A percentile compares a stretch with the other conserved stretches of the same genome.
These are phyloP conservation scores for Boletus fagicola DNA, from an alignment of 768 basidiomycete species.

Conservation along the genomic window DNA sequence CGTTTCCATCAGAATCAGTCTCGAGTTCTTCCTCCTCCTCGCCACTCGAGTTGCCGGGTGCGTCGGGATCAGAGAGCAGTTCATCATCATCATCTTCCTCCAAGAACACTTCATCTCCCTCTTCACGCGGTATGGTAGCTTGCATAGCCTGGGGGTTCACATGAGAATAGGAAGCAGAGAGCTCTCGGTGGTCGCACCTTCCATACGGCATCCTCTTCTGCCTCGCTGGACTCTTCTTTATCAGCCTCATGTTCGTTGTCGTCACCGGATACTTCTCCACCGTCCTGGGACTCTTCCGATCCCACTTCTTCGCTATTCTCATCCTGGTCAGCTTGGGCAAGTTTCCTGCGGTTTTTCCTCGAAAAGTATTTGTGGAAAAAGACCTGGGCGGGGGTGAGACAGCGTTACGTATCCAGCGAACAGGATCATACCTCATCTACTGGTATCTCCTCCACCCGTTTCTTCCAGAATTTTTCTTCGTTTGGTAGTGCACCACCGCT, in stretches of 20 bases:
- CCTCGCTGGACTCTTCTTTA: conserved; percentile 44
- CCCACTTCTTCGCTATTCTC: conserved; percentile 26
- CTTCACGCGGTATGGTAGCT: conserved; percentile 69
- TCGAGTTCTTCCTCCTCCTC: conserved; percentile 32
- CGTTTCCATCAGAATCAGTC: conserved; percentile 31
- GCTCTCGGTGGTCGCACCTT: conserved; percentile 52
- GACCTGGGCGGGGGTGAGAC: conserved; percentile 42
- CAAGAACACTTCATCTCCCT: conserved; percentile 47
- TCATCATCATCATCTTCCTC: conserved; percentile 35
- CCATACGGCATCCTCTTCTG: conserved; percentile 79
- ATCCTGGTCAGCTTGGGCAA: conserved; percentile 41
- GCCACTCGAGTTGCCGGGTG: conserved; percentile 32
- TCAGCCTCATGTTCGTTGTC: conserved; percentile 36
- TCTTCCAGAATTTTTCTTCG: conserved; percentile 70
- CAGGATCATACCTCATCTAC: conserved; percentile 70
- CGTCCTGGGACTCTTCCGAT: conserved; percentile 26
- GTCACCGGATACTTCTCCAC: conserved; percentile 19
- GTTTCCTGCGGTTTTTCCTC: conserved; percentile 58
- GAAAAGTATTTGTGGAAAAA: conserved; percentile 93
- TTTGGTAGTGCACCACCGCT: conserved; percentile 57
- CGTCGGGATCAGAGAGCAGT: conserved; percentile 26
- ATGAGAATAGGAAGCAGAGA: not conserved
- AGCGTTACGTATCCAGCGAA: not conserved
- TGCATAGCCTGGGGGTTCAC: conserved; percentile 69
- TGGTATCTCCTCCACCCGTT: conserved; percentile 67